phyloP scores from a whole-genome alignment of 2,329 filamentous ascomycete genomes.

The Chlorencoelia australis region DNA sequence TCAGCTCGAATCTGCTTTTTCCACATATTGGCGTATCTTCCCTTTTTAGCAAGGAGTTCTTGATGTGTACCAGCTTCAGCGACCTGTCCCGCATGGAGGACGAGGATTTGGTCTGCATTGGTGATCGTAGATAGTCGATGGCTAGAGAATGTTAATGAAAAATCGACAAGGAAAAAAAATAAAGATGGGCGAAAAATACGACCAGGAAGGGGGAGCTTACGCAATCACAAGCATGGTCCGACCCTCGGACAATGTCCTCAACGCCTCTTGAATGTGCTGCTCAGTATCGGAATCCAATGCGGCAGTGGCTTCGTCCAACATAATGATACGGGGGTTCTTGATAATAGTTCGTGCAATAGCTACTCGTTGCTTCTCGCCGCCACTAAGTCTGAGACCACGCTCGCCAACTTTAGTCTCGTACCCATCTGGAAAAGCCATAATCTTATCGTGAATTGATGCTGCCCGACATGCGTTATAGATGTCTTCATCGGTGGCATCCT shows the following conservation, averaged over 20 bases:
- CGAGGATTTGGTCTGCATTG: conserved; percentile 81
- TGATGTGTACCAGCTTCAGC: conserved; percentile 71
- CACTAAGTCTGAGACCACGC: conserved; percentile 74
- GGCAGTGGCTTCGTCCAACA: conserved; percentile 87
- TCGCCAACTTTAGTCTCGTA: conserved; percentile 89
- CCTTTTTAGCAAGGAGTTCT: conserved; percentile 58
- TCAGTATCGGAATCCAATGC: conserved; percentile 88
- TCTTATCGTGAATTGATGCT: conserved; percentile 88
- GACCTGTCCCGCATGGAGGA: conserved; percentile 68
- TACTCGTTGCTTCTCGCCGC: conserved; percentile 87
- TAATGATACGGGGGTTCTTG: conserved; percentile 84
- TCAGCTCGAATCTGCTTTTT: conserved; percentile 76
- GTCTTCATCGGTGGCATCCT: conserved; percentile 68
- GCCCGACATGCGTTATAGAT: conserved; percentile 74
- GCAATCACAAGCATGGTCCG: conserved; percentile 94
- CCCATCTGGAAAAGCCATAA: conserved; percentile 75
- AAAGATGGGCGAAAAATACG: background rate
- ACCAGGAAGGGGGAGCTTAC: conserved; percentile 38
- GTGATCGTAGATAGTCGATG: conserved; percentile 73
- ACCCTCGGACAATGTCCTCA: conserved; percentile 71
- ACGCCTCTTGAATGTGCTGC: conserved; percentile 81
- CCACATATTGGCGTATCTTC: conserved; percentile 77
- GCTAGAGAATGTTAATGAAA: conserved; percentile 66
- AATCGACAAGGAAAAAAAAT: conserved; percentile 48
- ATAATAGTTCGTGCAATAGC: conserved; percentile 89